These are phyloP conservation scores for Candida xyloterini DNA, from an alignment of 805 yeast species.

Conservation along the genomic window DNA sequence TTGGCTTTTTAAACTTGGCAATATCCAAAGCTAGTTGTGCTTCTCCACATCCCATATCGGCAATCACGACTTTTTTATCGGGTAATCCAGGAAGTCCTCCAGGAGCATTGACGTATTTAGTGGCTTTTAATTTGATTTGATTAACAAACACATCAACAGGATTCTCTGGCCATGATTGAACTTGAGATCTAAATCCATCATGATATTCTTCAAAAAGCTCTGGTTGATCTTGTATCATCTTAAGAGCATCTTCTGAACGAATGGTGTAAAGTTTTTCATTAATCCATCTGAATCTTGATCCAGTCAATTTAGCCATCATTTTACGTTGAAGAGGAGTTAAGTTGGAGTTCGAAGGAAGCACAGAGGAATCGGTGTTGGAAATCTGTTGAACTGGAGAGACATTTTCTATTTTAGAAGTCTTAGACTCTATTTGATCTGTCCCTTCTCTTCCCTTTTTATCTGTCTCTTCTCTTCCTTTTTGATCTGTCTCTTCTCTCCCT, in stretches of 20 bases:
- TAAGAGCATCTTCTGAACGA: constrained; percentile 71
- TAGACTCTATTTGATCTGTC: constrained; percentile 5
- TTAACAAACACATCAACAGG: constrained; percentile 90
- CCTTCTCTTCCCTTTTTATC: constrained; percentile 8
- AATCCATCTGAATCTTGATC: constrained; percentile 97
- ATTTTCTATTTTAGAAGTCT: background rate
- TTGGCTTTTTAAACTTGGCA: constrained; percentile 37
- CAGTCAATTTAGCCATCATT: constrained; percentile 92
- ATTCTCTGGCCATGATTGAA: constrained; percentile 96
- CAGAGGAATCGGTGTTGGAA: background rate
- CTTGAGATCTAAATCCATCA: constrained; percentile 92
- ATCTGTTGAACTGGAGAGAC: too few species aligned
- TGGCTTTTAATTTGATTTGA: constrained; percentile 58
- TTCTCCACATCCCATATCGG: constrained; percentile 99
- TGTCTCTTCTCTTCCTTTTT: constrained; percentile 5
- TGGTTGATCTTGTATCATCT: constrained; percentile 76
- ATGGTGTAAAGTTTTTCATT: constrained; percentile 95
- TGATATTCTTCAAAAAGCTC: constrained; percentile 91
- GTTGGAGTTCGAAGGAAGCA: constrained; percentile 29
- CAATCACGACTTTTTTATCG: constrained; percentile 67
- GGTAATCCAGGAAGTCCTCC: constrained; percentile 86
- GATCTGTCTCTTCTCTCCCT: constrained; percentile 6
- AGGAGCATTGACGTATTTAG: constrained; percentile 79
- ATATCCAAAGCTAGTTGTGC: constrained; percentile 80
- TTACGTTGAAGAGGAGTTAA: constrained; percentile 84